These are phyloP conservation scores for Scheffersomyces quercinus DNA, from an alignment of 1,139 yeast genomes.

Conservation along the genomic window DNA sequence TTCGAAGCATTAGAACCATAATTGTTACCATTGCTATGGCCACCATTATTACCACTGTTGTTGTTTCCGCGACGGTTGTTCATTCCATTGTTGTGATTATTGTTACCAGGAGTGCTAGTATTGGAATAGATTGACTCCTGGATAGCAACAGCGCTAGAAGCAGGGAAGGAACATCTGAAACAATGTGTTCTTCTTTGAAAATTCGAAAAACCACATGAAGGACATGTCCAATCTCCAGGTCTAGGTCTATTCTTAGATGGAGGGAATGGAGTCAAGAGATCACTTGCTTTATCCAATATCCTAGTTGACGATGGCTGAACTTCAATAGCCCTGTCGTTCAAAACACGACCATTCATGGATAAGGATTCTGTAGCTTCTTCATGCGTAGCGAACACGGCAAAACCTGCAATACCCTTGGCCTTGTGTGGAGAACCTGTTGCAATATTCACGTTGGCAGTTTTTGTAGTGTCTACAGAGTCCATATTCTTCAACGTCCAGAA, in stretches of 20 bases:
- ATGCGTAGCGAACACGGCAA: constrained; percentile 81
- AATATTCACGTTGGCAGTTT: constrained; percentile 12
- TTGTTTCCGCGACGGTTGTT: constrained; percentile 8
- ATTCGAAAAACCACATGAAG: constrained; percentile 92
- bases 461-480: constrained; percentile 33
- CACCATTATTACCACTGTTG: constrained; percentile 7
- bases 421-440: constrained; percentile 9
- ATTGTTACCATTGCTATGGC: constrained; percentile 7
- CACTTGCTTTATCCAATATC: constrained; percentile 80
- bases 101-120: constrained; percentile 10
- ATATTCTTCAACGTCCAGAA: constrained; percentile 80
- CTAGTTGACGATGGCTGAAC: constrained; percentile 82
- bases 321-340: constrained; percentile 75
- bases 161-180: constrained; percentile 89
- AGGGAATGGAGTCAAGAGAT: constrained; percentile 80
- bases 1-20: constrained; percentile 10
- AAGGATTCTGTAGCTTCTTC: constrained; percentile 83
- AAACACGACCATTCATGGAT: constrained; percentile 74
- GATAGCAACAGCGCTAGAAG: constrained; percentile 66
- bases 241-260: constrained; percentile 87
- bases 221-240: constrained; percentile 98
- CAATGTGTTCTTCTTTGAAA: constrained; percentile 95
- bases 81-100: not conserved
- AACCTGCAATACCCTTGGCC: constrained; percentile 58
- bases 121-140: constrained; percentile 50